A percentile compares a stretch with the other conserved stretches of the same genome.
These are phyloP conservation scores for Kentomonas sorsogonicus DNA, from an alignment of 208 protist species.

Conservation along the genomic window DNA sequence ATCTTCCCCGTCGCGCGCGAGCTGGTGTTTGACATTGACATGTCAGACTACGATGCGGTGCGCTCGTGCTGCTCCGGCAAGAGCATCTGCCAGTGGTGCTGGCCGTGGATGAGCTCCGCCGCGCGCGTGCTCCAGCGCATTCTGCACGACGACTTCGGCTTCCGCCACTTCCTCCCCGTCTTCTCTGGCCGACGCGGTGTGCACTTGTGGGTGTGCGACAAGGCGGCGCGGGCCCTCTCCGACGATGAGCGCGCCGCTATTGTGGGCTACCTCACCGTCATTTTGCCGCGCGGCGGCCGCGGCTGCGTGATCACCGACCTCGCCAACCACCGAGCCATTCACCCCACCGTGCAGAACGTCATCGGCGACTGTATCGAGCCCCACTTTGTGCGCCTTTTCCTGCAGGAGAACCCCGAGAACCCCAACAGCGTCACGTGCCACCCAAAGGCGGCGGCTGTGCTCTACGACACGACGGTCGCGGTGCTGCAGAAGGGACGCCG, in stretches of 20 bases:
- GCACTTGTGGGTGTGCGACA: conserved; percentile 99
- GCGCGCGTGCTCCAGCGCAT: conserved; percentile 87
- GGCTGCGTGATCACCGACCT: conserved; percentile 56
- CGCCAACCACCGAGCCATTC: conserved; percentile 69
- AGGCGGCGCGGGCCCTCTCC: conserved; percentile 73
- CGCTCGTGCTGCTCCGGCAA: conserved; percentile 94
- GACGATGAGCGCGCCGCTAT: conserved; percentile 90
- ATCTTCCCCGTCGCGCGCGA: conserved; percentile 90
- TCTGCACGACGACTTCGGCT: conserved; percentile 95
- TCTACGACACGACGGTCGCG: conserved; percentile 57
- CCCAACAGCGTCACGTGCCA: conserved; percentile 65
- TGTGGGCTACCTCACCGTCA: conserved; percentile 89
- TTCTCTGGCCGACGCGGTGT: conserved; percentile 98
- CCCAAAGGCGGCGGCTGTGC: conserved; percentile 51
- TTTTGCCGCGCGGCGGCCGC: conserved; percentile 49
- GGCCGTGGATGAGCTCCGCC: conserved; percentile 95
- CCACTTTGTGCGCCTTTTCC: conserved; percentile 67
- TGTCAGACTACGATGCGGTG: conserved; percentile 99
- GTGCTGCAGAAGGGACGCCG: conserved; percentile 71
- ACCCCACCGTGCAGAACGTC: conserved; percentile 69
- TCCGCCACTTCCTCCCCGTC: conserved; percentile 95
- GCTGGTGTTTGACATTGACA: conserved; percentile 99
- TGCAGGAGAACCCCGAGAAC: conserved; percentile 41
- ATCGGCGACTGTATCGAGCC: conserved; percentile 43
- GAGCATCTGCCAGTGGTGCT: conserved; percentile 96